A percentile compares a stretch with the other conserved stretches of the same genome.
phyloP scores from a whole-genome alignment of 2,329 filamentous ascomycete genomes.

The Lachnellula hyalina region DNA sequence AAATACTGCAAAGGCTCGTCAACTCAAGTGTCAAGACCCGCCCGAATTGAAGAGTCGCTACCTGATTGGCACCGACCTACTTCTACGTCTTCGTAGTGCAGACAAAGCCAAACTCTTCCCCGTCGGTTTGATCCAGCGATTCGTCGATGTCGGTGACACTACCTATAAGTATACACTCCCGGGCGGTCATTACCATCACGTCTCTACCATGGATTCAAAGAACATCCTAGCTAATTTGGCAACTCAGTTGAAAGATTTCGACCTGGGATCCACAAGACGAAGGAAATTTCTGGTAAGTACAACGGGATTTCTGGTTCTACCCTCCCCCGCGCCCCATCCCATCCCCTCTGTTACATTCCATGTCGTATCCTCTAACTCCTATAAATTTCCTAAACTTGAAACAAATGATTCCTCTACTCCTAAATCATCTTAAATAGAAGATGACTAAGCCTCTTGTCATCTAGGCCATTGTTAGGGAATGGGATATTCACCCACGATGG shows the following conservation, averaged over 20 bases:
- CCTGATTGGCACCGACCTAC: slow-evolving; percentile 25
- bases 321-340: too few species aligned
- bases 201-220: slow-evolving; percentile 30
- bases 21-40: slow-evolving; percentile 25
- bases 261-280: slow-evolving; percentile 47
- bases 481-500: slow-evolving; percentile 32
- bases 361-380: too few species aligned
- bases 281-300: slow-evolving; percentile 42
- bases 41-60: slow-evolving; percentile 17
- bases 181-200: slow-evolving; percentile 8
- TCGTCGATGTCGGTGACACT: slow-evolving; percentile 29
- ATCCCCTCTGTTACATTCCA: too few species aligned
- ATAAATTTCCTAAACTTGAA: too few species aligned
- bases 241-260: slow-evolving; percentile 47
- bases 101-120: slow-evolving; percentile 23
- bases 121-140: slow-evolving; percentile 28
- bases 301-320: too few species aligned
- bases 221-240: slow-evolving; percentile 53
- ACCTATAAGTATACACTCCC: slow-evolving; percentile 24
- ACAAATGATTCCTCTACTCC: too few species aligned
- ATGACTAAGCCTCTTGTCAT: too few species aligned
- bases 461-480: slow-evolving; percentile 23
- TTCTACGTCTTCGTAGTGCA: slow-evolving; percentile 20
- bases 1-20: slow-evolving; percentile 18
- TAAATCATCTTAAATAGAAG: too few species aligned